Base-by-base conservation (phyloP, 495 filamentous ascomycete species). In the Hyaloscypha bicolor region DNA sequence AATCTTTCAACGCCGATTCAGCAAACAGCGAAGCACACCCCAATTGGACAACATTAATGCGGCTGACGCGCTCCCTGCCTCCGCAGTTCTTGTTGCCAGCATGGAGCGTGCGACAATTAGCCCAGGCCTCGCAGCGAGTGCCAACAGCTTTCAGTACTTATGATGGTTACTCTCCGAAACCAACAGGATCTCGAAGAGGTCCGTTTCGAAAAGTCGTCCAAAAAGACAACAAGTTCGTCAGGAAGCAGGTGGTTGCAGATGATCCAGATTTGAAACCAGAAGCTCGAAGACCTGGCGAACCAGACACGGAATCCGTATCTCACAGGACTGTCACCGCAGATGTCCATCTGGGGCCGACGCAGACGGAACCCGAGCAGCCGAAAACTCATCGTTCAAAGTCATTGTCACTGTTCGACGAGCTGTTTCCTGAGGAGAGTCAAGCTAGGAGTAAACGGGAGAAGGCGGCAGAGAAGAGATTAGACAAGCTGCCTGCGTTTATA, bases 351-450 rank as follows among this genome's bases (percentile, higher is more conserved):
- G 42, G 3, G 35, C 35, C 16, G 16, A 14, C 9, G 42, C 42
- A 14, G 42, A 19, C 42, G 3, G 4, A 48, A 48, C 42, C 42
- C 16, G 42, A 16, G 9, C 11, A 48, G 16, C 9, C 9, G 53
- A 29, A 52, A 21, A 19, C 16, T 45, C 53, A 9, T 16, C 30
- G 12, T 9, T 59, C 31, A 58, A 5, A 21, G 42, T 32, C 12
- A 57, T 42, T 22, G 60, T 82, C 85, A 9, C 78, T 88, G n/a
- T 79, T 87, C 58, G 83, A 85, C 39, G 79, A 85, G 69, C 79
- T 89, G 0, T 88, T 89, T 65, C 86, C 87, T 8, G 83, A 84
- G 67, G 78, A 83, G 52, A 75, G 74, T 11, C 72, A 72, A 59
- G 68, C 62, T 53, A 25, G 59, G 16, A 22, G 9, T 14, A 21